Evolutionary conservation across 768 basidiomycete species (phyloP), one percentile per base, ranked within the genome.

Genomic region (Holtermannia corniformis): DNA sequence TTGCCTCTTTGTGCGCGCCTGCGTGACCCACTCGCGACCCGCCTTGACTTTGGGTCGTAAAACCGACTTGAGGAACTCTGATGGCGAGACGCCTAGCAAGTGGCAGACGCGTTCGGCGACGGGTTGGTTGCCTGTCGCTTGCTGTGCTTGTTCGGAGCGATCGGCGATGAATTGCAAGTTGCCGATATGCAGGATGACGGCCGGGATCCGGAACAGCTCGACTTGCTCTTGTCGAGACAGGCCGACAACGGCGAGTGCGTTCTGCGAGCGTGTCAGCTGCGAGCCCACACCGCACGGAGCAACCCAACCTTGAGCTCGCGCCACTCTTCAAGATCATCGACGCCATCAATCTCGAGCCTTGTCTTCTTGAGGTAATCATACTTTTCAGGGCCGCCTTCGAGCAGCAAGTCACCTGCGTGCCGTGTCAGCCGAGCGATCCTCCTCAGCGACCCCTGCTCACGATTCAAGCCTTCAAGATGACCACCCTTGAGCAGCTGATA

Each of bases 21-120:
- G 92, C 0, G 87, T 84, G 14, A 97, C 91, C 88, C 91, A 93
- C 74, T 99, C 95, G 21, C 92, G 79, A 16, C 95, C 95, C 13
- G 95, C 95, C 26, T 92, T 82, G 7, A 90, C 85, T 43, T 83
- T 85, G 0, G 95, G 95, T 4, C 85, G 84, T 14, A 95, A 76
- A 16, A 97, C 83, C 0, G 88, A 87, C 53, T 84, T 84, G 19
- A 80, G 86, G 70, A 99, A 93, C 54, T 95, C 92, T 0, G 82
- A 77, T 4, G 89, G 78, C 0, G 88, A 82, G 16, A 97, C 78
- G 3, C 93, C 95, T 22, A 99, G 79, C 21, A 97, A 78, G 72
- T 95, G 87, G 67, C 91, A 95, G 42, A 84, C 86, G 32, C 71
- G 73, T 56, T 78, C 78, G 21, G 74, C 63, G 42, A 64, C 59